Evolutionary conservation across 1,139 yeast species (phyloP).

Genomic region (Pichia cactophila): DNA sequence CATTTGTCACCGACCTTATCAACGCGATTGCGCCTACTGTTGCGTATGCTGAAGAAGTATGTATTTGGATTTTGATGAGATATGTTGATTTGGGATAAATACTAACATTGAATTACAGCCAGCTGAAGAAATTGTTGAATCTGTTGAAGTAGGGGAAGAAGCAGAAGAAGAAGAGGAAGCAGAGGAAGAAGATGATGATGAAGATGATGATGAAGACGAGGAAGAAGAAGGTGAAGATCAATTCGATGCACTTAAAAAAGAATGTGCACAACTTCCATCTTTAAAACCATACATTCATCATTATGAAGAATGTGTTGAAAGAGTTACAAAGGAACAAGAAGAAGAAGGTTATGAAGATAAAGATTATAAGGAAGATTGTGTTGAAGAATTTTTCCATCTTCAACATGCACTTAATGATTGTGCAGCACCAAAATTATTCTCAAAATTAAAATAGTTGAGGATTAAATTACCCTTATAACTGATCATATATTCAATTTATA

Average conservation of each 20-base stretch:
- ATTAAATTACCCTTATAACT: slow-evolving; percentile 7
- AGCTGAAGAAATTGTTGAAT: slow-evolving; percentile 20
- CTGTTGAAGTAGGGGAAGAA: slow-evolving; percentile 15
- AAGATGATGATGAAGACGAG: slow-evolving; percentile 70
- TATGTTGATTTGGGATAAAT: background rate
- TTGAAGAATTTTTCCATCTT: slow-evolving; percentile 96
- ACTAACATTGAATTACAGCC: slow-evolving; percentile 15
- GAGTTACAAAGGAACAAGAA: slow-evolving; percentile 83
- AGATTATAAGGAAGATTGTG: slow-evolving; percentile 92
- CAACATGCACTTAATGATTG: slow-evolving; percentile 90
- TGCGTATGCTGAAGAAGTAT: slow-evolving; percentile 79
- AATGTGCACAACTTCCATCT: slow-evolving; percentile 58
- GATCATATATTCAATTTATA: background rate
- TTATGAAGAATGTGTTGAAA: slow-evolving; percentile 88
- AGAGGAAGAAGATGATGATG: slow-evolving; percentile 60
- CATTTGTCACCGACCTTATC: slow-evolving; percentile 63
- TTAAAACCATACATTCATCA: slow-evolving; percentile 80
- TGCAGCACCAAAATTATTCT: slow-evolving; percentile 86
- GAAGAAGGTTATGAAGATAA: slow-evolving; percentile 73
- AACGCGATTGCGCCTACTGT: slow-evolving; percentile 74
- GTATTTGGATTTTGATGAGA: slow-evolving; percentile 4
- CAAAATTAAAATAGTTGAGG: slow-evolving; percentile 59
- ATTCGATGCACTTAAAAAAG: slow-evolving; percentile 56
- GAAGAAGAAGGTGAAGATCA: slow-evolving; percentile 71
- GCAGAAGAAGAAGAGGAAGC: slow-evolving; percentile 35